Evolutionary conservation across 1,284 basidiomycete genomes (phyloP), one percentile per base, ranked within the genome.

Genomic region (Cutaneotrichosporon sp.): DNA sequence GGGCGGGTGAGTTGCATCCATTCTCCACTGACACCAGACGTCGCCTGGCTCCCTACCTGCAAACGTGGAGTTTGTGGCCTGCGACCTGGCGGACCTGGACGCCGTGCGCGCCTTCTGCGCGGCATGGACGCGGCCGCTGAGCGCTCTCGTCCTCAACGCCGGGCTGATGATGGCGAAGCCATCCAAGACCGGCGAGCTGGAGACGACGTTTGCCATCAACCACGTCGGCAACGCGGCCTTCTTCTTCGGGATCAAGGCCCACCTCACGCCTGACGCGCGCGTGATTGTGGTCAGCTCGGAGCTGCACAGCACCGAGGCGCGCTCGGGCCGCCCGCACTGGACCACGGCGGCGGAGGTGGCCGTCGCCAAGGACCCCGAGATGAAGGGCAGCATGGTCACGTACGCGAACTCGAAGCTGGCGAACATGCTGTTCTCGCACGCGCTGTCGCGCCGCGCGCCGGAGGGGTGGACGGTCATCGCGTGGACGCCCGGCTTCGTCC

Each of bases 171-270:
- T 14, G 2, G 47, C 1, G 6, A 11, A 14, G 10, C 18, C n/a
- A 4, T 16, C 9, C 2, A 20, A 24, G 18, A 33, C 27, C 20
- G 50, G 46, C 52, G 62, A 55, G 24, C 25, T 64, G 45, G 67
- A 70, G 36, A 20, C 36, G 24, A 67, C 63, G 38, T 69, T 72
- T 58, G 68, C 68, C 2, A 55, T 62, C 22, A 67, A 68, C 56
- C 67, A 69, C 45, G 38, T 67, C n/a, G 66, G 67, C 20, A 65
- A 72, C 36, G 62, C 67, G 2, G 58, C 66, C 13, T 57, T 72
- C 20, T 66, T 72, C 58, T 69, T 69, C 56, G 60, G 67, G 25
- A 58, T 72, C 42, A 50, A 50, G 18, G 13, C 16, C 14, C 47
- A 29, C 47, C 57, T 54, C 24, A 22, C 49, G 4, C 22, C 53